These are phyloP conservation scores for Pyrenochaeta sp. DNA, from an alignment of 2,329 filamentous ascomycete species.

Conservation along the genomic window DNA sequence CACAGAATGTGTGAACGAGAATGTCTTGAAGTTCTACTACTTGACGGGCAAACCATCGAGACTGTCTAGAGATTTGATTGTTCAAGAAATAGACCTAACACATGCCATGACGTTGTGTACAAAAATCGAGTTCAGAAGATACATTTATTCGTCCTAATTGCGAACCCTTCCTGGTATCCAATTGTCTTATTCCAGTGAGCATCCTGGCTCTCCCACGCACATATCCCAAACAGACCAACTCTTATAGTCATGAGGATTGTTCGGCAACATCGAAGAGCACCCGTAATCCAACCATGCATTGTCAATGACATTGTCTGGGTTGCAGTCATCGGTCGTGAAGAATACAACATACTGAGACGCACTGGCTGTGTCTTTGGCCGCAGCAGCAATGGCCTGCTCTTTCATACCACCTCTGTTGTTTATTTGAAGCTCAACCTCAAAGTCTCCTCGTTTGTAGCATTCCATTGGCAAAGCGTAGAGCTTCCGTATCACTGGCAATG, in stretches of 20 bases:
- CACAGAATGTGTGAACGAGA: neutral
- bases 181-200: constrained; percentile 3
- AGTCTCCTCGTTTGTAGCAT: constrained; percentile 9
- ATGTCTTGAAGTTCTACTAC: neutral
- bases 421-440: constrained; percentile 2
- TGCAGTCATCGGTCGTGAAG: constrained; percentile 13
- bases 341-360: constrained; percentile 8
- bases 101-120: too few relatives aligned
- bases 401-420: constrained; percentile 3
- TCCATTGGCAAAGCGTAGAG: constrained; percentile 3
- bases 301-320: constrained; percentile 9
- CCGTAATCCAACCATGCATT: constrained; percentile 5
- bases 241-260: constrained; percentile 2
- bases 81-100: too few relatives aligned
- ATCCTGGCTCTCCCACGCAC: constrained; percentile 5
- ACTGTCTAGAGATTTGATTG: too few relatives aligned
- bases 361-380: neutral
- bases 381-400: constrained; percentile 6
- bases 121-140: too few relatives aligned
- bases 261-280: constrained; percentile 7
- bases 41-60: too few relatives aligned
- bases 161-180: too few relatives aligned
- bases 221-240: constrained; percentile 15
- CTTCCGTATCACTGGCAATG: neutral
- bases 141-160: too few relatives aligned